phyloP scores from a whole-genome alignment of 805 yeast species.

The Tetrapisispora fleetii region DNA sequence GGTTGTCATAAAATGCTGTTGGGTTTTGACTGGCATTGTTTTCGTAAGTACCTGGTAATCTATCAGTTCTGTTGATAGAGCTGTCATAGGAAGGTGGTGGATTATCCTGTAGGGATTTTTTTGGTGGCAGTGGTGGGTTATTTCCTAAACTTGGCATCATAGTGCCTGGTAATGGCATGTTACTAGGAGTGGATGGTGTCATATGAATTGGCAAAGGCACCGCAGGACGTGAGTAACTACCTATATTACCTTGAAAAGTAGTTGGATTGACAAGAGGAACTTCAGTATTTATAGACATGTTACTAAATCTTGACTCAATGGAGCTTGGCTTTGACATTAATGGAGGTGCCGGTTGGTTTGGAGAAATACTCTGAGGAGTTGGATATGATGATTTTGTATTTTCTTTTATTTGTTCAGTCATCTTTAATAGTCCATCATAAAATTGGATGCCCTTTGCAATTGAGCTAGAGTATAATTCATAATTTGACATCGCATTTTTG shows the following conservation, averaged over 20 bases:
- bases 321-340: slow-evolving; percentile 1
- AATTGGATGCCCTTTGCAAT: slow-evolving; percentile 51
- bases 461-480: slow-evolving; percentile 53
- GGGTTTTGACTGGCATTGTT: slow-evolving; percentile 26
- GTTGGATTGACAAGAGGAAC: slow-evolving; percentile 7
- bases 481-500: slow-evolving; percentile 42
- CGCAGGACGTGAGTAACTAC: neutral
- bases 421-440: slow-evolving; percentile 39
- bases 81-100: neutral
- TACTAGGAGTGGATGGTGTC: neutral
- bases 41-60: slow-evolving; percentile 6
- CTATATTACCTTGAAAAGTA: neutral
- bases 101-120: neutral
- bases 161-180: too few relatives aligned
- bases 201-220: slow-evolving; percentile 8
- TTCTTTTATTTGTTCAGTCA: slow-evolving; percentile 17
- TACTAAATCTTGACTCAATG: slow-evolving; percentile 2
- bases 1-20: slow-evolving; percentile 37
- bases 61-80: neutral
- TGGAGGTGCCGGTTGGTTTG: slow-evolving; percentile 3
- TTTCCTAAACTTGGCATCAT: neutral
- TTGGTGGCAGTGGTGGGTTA: slow-evolving; percentile 7
- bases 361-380: neutral
- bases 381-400: neutral
- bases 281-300: slow-evolving; percentile 5